Evolutionary conservation across 2,329 filamentous ascomycete species (phyloP).

Genomic region (Claviceps sorghi): DNA sequence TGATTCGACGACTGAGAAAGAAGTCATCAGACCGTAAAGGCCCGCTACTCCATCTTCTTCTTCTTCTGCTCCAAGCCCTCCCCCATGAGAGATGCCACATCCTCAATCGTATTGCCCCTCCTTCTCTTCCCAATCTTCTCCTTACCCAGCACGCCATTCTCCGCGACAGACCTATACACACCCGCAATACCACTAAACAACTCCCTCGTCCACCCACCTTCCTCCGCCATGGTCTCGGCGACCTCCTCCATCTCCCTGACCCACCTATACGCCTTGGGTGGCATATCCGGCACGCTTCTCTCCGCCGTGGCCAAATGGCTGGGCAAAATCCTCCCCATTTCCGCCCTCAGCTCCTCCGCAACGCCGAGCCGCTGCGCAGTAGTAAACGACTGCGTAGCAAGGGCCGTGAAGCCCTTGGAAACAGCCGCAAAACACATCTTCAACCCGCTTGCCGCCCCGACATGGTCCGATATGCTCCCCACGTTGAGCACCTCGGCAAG

Average conservation of each 20-base stretch:
- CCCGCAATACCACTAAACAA: slow-evolving; percentile 46
- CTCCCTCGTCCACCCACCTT: slow-evolving; percentile 44
- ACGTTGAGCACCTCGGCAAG: slow-evolving; percentile 31
- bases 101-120: slow-evolving; percentile 41
- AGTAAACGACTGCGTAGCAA: slow-evolving; percentile 56
- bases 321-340: slow-evolving; percentile 38
- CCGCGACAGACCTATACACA: slow-evolving; percentile 46
- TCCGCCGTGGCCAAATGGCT: slow-evolving; percentile 30
- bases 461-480: slow-evolving; percentile 30
- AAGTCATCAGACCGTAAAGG: not conserved
- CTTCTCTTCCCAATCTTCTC: slow-evolving; percentile 43
- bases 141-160: slow-evolving; percentile 43
- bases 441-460: slow-evolving; percentile 43
- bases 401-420: slow-evolving; percentile 50
- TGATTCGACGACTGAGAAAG: not conserved
- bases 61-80: slow-evolving; percentile 33
- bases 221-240: slow-evolving; percentile 46
- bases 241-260: slow-evolving; percentile 68
- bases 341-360: slow-evolving; percentile 39
- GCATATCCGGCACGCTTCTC: slow-evolving; percentile 41
- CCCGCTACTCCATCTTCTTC: slow-evolving; percentile 17
- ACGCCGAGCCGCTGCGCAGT: slow-evolving; percentile 52
- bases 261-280: slow-evolving; percentile 66
- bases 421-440: slow-evolving; percentile 53
- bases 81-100: slow-evolving; percentile 35